A percentile compares a stretch with the other conserved stretches of the same genome.
Evolutionary conservation across 179 eudicot species (phyloP).

Genomic region (Dionaea muscipula): DNA sequence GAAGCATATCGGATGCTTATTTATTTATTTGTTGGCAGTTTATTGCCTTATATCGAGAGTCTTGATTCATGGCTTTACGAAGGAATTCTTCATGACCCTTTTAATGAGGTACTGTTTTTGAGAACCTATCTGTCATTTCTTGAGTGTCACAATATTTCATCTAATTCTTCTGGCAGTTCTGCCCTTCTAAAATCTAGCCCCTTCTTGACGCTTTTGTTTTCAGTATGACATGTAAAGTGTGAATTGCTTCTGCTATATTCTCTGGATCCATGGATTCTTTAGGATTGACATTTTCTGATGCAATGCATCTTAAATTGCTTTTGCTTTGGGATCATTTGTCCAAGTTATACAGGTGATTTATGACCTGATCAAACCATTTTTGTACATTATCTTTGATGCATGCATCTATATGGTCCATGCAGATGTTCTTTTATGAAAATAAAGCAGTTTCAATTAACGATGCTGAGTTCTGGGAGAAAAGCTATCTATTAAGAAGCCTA

Average conservation of each 20-base stretch:
- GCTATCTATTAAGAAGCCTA: conserved; percentile 49
- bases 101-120: conserved; percentile 61
- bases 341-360: background rate
- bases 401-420: conserved; percentile 16
- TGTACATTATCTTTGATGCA: background rate
- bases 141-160: background rate
- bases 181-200: too few species aligned
- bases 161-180: background rate
- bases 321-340: background rate
- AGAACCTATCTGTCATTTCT: conserved; percentile 5
- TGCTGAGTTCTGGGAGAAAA: conserved; percentile 94
- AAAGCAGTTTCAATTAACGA: conserved; percentile 55
- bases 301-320: background rate
- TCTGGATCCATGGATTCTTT: background rate
- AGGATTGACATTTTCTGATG: background rate
- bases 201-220: background rate
- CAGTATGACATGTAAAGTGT: background rate
- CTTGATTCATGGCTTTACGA: conserved; percentile 95
- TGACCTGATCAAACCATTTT: background rate
- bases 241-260: background rate
- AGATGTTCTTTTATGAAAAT: conserved; percentile 89
- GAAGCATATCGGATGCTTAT: conserved; percentile 79
- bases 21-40: conserved; percentile 62
- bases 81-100: conserved; percentile 90
- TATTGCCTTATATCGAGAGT: conserved; percentile 67